Conservation (phyloP, 2,329 filamentous ascomycete genomes). For the Mycogone perniciosa region DNA sequence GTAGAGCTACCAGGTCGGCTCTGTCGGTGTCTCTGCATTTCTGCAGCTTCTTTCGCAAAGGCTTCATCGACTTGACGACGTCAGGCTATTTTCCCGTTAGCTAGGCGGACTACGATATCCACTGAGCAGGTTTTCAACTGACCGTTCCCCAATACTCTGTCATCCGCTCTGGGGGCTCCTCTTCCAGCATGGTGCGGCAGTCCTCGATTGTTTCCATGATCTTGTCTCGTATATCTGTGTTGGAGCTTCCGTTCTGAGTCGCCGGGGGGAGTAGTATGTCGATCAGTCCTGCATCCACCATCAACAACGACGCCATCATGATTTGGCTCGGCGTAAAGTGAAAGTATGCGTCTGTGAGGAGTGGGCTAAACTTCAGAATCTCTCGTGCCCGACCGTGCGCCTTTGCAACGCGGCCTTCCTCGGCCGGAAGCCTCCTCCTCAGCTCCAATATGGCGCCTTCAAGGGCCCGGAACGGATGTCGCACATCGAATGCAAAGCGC, state of each 20-base stretch:
- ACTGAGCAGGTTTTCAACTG: constrained; percentile 17
- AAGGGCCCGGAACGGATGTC: constrained; percentile 81
- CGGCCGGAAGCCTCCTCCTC: constrained; percentile 57
- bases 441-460: constrained; percentile 85
- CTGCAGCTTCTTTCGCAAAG: constrained; percentile 62
- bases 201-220: constrained; percentile 42
- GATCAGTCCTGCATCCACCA: constrained; percentile 63
- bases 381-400: constrained; percentile 70
- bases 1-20: constrained; percentile 62
- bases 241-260: constrained; percentile 23
- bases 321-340: constrained; percentile 93
- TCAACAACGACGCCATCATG: constrained; percentile 72
- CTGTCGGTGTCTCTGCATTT: constrained; percentile 69
- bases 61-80: constrained; percentile 41
- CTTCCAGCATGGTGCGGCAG: constrained; percentile 49
- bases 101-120: background rate
- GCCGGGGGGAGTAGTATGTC: constrained; percentile 40
- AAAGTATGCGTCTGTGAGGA: constrained; percentile 94
- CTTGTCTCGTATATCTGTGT: constrained; percentile 36
- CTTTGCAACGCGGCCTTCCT: constrained; percentile 44
- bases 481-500: constrained; percentile 87
- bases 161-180: constrained; percentile 51
- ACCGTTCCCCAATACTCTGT: constrained; percentile 49
- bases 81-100: constrained; percentile 34
- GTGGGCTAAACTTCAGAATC: constrained; percentile 69